phyloP scores from a whole-genome alignment of 1,139 yeast genomes.

The Yamadazyma oceani region DNA sequence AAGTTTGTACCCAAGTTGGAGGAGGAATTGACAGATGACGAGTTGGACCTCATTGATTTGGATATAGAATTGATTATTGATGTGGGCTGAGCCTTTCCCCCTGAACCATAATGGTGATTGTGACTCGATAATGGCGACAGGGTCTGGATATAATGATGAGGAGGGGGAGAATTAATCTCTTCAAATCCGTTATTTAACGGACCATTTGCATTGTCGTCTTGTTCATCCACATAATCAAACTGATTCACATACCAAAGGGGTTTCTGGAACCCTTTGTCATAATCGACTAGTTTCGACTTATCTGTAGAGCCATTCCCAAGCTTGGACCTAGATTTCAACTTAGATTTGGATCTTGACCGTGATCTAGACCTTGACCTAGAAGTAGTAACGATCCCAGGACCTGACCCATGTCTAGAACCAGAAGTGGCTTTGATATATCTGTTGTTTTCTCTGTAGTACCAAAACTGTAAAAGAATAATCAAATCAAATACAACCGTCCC shows the following conservation, averaged over 20 bases:
- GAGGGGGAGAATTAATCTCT: conserved; percentile 21
- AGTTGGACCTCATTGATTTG: conserved; percentile 9
- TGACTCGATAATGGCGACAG: conserved; percentile 5
- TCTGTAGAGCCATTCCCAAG: conserved; percentile 1
- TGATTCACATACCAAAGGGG: conserved; percentile 42
- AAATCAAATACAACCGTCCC: conserved; percentile 39
- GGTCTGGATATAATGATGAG: conserved; percentile 25
- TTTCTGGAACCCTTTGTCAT: conserved; percentile 24
- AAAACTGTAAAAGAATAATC: conserved; percentile 33
- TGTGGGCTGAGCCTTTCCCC: neutral
- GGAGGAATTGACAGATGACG: conserved; percentile 16
- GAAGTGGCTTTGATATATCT: neutral
- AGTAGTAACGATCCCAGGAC: too few species aligned
- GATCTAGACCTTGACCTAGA: neutral
- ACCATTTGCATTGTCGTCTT: too few species aligned
- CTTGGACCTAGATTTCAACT: neutral
- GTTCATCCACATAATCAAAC: conserved; percentile 12
- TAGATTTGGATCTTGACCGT: neutral
- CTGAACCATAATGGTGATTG: neutral
- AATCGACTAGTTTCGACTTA: neutral
- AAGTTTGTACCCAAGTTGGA: conserved; percentile 31
- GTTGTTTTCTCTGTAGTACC: conserved; percentile 20
- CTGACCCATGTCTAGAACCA: neutral
- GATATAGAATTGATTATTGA: conserved; percentile 8
- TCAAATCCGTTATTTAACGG: too few species aligned